phyloP scores from a whole-genome alignment of 345 rosid genomes.

The Geranium brycei region DNA sequence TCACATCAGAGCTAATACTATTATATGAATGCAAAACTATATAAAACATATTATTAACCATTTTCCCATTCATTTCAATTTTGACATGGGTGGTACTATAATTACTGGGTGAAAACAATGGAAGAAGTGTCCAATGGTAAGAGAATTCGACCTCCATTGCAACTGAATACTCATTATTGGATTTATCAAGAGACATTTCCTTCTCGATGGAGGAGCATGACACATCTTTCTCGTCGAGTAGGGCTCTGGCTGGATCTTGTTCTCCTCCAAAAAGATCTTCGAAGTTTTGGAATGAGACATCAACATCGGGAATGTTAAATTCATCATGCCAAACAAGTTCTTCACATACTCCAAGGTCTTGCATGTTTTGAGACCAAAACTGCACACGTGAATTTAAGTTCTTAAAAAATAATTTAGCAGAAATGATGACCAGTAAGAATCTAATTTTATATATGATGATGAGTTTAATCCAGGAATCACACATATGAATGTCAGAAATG shows the following conservation, averaged over 20 bases:
- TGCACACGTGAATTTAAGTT: conserved; percentile 17
- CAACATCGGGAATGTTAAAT: conserved; percentile 69
- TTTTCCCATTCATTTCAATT: too few relatives aligned
- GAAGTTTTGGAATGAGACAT: conserved; percentile 52
- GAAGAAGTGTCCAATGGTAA: neutral
- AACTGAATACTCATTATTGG: conserved; percentile 11
- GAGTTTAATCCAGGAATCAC: conserved; percentile 2
- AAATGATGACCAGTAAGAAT: neutral
- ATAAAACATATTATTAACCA: too few relatives aligned
- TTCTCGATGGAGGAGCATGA: conserved; percentile 26
- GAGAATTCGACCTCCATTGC: conserved; percentile 1
- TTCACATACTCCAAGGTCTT: conserved; percentile 80
- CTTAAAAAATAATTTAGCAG: conserved; percentile 1
- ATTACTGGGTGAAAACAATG: neutral
- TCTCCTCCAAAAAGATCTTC: conserved; percentile 73
- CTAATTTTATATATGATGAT: neutral
- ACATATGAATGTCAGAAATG: conserved; percentile 6
- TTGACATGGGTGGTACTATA: neutral
- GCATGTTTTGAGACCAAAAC: conserved; percentile 77
- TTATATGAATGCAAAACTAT: neutral
- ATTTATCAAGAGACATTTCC: conserved; percentile 23
- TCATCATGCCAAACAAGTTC: conserved; percentile 40
- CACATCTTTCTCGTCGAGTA: conserved; percentile 19
- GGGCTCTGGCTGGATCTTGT: conserved; percentile 24
- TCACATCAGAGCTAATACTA: neutral